Conservation (phyloP, 164 flowering plant genomes). For the Stephania yunnanensis region DNA sequence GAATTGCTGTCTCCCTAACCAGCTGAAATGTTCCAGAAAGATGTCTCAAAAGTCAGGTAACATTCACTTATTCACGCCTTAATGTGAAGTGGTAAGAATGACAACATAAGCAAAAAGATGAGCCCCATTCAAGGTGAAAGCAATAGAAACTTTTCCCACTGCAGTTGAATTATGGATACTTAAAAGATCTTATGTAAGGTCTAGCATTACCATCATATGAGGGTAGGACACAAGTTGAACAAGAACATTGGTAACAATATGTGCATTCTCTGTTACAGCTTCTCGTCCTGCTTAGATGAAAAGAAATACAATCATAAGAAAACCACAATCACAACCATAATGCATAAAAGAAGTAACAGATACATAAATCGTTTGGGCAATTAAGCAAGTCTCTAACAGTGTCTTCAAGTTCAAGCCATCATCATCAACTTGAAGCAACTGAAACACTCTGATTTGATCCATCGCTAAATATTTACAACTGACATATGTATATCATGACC, state of each 20-base stretch:
- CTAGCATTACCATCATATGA: constrained; percentile 60
- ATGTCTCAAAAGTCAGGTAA: background rate
- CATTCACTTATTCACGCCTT: background rate
- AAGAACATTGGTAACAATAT: constrained; percentile 42
- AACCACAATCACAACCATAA: background rate
- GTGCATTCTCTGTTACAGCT: constrained; percentile 58
- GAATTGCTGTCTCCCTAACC: constrained; percentile 89
- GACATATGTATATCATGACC: background rate
- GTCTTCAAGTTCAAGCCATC: background rate
- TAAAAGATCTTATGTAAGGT: background rate
- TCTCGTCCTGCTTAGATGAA: constrained; percentile 56
- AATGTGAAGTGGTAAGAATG: background rate
- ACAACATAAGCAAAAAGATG: background rate
- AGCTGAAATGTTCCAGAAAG: constrained; percentile 37
- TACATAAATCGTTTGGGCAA: background rate
- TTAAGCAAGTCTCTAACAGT: background rate
- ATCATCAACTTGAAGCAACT: background rate
- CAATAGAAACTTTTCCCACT: background rate
- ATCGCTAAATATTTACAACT: background rate
- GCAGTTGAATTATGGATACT: background rate
- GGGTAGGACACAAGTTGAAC: constrained; percentile 47
- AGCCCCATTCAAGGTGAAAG: background rate
- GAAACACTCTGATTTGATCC: background rate
- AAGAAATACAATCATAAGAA: background rate
- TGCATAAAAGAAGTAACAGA: background rate